A percentile compares a stretch with the other conserved stretches of the same genome.
phyloP scores from a whole-genome alignment of 192 early-diverging fungal genomes.

The Pilaira anomala region DNA sequence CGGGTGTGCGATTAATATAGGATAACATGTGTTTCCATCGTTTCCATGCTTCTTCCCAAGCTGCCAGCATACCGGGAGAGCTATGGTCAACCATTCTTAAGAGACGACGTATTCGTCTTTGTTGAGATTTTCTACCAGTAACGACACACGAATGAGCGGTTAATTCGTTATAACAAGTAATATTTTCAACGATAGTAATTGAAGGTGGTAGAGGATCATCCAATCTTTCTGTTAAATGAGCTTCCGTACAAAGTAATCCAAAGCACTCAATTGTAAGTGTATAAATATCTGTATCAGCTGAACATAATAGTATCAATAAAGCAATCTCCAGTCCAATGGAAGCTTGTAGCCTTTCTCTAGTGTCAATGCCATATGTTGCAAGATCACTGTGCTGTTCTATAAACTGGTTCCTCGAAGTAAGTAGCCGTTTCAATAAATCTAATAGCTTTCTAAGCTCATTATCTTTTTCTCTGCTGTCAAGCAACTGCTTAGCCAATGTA shows the following conservation, averaged over 20 bases:
- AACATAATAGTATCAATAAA: constrained; percentile 69
- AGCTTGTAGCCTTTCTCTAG: constrained; percentile 64
- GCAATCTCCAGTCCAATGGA: constrained; percentile 70
- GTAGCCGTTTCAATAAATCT: constrained; percentile 61
- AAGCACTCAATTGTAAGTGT: constrained; percentile 57
- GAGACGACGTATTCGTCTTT: constrained; percentile 65
- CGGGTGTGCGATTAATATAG: constrained; percentile 18
- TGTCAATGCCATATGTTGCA: constrained; percentile 50
- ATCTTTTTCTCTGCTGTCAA: constrained; percentile 64
- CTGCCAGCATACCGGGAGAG: constrained; percentile 70
- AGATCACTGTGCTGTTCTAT: constrained; percentile 43
- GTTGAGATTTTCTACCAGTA: constrained; percentile 64
- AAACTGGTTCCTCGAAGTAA: constrained; percentile 55
- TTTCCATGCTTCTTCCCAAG: constrained; percentile 78
- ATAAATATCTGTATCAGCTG: constrained; percentile 64
- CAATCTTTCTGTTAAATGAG: constrained; percentile 60
- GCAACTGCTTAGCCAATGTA: constrained; percentile 66
- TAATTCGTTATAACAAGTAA: constrained; percentile 64
- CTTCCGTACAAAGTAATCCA: constrained; percentile 66
- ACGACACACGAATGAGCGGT: constrained; percentile 39
- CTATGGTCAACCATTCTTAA: constrained; percentile 57
- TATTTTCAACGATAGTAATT: constrained; percentile 63
- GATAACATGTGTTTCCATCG: constrained; percentile 64
- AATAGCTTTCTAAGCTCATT: constrained; percentile 61
- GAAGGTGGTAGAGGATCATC: constrained; percentile 36